Percentiles rank a stretch among this genome's conserved stretches.
These are phyloP conservation scores for Colletotrichum sp. DNA, from an alignment of 2,329 filamentous ascomycete genomes.

Conservation along the genomic window DNA sequence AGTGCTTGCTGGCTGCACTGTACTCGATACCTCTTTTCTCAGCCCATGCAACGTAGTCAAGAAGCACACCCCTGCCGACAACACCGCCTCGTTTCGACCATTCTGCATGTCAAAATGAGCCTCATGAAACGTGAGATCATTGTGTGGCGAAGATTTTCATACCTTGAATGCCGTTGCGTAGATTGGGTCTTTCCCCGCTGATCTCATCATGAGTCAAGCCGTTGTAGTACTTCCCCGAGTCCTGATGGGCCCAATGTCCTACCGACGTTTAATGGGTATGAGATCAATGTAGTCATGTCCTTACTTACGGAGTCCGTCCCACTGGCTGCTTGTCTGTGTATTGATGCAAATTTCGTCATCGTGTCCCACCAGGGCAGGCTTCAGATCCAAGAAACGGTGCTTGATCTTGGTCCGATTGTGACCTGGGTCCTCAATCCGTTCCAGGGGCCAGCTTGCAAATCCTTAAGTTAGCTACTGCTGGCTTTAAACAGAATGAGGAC, in stretches of 20 bases:
- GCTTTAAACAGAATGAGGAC: background rate
- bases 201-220: background rate
- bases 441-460: background rate
- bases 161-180: background rate
- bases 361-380: background rate
- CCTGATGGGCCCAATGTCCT: background rate
- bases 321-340: background rate
- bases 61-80: background rate
- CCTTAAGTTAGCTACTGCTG: background rate
- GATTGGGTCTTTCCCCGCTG: background rate
- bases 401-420: background rate
- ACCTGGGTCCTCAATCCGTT: background rate
- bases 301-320: background rate
- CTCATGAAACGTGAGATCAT: background rate
- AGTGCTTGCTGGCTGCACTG: background rate
- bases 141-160: background rate
- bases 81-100: background rate
- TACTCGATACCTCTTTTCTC: background rate
- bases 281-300: fast-evolving
- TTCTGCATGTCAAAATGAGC: background rate
- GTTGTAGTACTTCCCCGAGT: background rate
- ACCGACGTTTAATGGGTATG: background rate
- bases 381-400: background rate
- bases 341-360: background rate
- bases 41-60: background rate